These are phyloP conservation scores for Citrus trifoliata DNA, from an alignment of 345 rosid species.

Conservation along the genomic window DNA sequence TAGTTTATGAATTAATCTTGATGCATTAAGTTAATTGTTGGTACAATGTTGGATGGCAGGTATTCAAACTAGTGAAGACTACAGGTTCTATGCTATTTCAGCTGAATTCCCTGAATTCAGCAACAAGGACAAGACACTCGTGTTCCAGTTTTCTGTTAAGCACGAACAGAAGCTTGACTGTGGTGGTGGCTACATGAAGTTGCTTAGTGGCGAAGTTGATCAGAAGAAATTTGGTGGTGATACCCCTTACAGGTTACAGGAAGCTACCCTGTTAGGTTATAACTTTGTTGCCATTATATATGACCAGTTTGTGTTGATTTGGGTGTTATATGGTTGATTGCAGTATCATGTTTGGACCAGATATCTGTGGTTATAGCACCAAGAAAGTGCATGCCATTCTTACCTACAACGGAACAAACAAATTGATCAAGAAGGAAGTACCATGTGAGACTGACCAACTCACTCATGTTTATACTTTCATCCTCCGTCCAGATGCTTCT, in stretches of 20 bases:
- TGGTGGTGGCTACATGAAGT: slow-evolving; percentile 99
- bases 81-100: slow-evolving; percentile 96
- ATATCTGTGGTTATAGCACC: slow-evolving; percentile 95
- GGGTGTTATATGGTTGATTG: slow-evolving; percentile 16
- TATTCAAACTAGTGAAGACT: slow-evolving; percentile 96
- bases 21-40: not conserved
- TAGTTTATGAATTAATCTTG: not conserved
- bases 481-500: slow-evolving; percentile 91
- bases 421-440: slow-evolving; percentile 94
- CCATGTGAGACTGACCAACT: slow-evolving; percentile 99
- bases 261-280: not conserved
- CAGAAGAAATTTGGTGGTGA: slow-evolving; percentile 98
- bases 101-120: slow-evolving; percentile 91
- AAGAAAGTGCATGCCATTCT: slow-evolving; percentile 99
- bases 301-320: not conserved
- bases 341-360: slow-evolving; percentile 99
- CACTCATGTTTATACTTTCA: slow-evolving; percentile 84
- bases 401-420: slow-evolving; percentile 71
- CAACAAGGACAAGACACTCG: slow-evolving; percentile 86
- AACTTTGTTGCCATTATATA: not conserved
- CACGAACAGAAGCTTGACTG: slow-evolving; percentile 99
- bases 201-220: slow-evolving; percentile 83
- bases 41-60: slow-evolving; percentile 35
- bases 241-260: slow-evolving; percentile 75
- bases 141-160: slow-evolving; percentile 96